These are phyloP conservation scores for Fusarium buxicola DNA, from an alignment of 2,329 filamentous ascomycete species.

Conservation along the genomic window DNA sequence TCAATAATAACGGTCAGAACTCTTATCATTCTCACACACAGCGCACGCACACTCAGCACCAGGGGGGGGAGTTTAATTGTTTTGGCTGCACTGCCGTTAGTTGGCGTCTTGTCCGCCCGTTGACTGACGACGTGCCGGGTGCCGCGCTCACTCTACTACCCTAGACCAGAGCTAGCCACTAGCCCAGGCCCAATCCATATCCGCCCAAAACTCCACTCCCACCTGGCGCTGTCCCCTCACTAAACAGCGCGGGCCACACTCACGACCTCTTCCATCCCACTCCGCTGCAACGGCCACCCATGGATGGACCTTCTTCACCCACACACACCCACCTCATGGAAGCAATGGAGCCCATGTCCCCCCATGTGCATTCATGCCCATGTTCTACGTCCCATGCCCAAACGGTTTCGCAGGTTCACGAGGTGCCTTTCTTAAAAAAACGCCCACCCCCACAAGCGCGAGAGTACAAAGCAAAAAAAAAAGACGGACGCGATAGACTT, in stretches of 20 bases:
- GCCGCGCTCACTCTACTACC: constrained; percentile 19
- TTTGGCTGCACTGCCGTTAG: constrained; percentile 15
- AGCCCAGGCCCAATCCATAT: constrained; percentile 8
- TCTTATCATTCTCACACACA: constrained; percentile 27
- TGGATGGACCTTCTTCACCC: constrained; percentile 23
- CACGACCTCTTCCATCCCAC: neutral
- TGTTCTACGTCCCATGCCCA: constrained; percentile 23
- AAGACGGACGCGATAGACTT: constrained; percentile 9
- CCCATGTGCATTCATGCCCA: constrained; percentile 20
- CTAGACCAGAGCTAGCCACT: constrained; percentile 25
- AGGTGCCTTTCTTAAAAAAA: constrained; percentile 23
- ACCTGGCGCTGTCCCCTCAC: constrained; percentile 1
- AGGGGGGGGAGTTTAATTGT: constrained; percentile 33
- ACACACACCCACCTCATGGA: constrained; percentile 30
- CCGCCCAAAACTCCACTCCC: constrained; percentile 1
- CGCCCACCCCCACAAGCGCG: constrained; percentile 34
- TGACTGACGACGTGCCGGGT: constrained; percentile 23
- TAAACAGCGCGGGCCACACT: constrained; percentile 9
- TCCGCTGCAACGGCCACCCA: too few relatives aligned
- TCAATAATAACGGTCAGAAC: constrained; percentile 16
- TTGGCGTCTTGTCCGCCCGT: constrained; percentile 9
- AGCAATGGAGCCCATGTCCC: constrained; percentile 32
- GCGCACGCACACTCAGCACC: constrained; percentile 12
- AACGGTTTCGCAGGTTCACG: constrained; percentile 34
- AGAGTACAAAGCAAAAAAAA: constrained; percentile 16